These are phyloP conservation scores for Polyporus arcularius DNA, from an alignment of 768 basidiomycete species.

Conservation along the genomic window DNA sequence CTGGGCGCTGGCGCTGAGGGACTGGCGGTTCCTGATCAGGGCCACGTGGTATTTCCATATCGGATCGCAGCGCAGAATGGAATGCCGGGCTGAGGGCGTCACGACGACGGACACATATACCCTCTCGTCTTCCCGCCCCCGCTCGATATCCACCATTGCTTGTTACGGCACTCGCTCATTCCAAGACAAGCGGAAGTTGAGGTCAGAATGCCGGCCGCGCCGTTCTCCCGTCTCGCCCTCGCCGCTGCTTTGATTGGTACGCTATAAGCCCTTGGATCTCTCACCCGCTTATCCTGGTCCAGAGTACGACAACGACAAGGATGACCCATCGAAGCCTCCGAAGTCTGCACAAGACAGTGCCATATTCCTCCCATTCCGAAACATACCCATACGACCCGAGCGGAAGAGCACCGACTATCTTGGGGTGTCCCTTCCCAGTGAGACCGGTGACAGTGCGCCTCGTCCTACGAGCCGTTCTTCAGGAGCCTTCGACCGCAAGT, in stretches of 20 bases:
- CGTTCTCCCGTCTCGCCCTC: slow-evolving; percentile 77
- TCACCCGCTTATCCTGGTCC: background rate
- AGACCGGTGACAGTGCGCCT: slow-evolving; percentile 48
- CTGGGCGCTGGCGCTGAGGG: too few species aligned
- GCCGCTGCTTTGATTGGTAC: slow-evolving; percentile 85
- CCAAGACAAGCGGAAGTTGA: too few species aligned
- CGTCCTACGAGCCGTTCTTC: slow-evolving; percentile 15
- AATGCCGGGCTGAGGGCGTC: too few species aligned
- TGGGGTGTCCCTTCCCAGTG: slow-evolving; percentile 66
- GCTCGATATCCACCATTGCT: background rate
- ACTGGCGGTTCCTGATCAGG: background rate
- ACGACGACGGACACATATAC: too few species aligned
- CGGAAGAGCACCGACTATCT: slow-evolving; percentile 66
- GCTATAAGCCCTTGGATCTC: background rate
- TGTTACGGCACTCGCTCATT: background rate
- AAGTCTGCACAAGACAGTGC: slow-evolving; percentile 81
- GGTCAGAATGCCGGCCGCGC: slow-evolving; percentile 29
- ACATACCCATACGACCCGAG: slow-evolving; percentile 49
- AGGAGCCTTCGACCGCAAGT: slow-evolving; percentile 28
- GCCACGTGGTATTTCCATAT: background rate
- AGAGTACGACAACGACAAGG: slow-evolving; percentile 91
- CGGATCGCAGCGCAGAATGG: background rate
- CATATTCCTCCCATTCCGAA: slow-evolving; percentile 76
- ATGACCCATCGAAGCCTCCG: slow-evolving; percentile 60
- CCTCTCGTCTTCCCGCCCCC: background rate